A percentile compares a stretch with the other conserved stretches of the same genome.
These are phyloP conservation scores for Colletotrichum theobromicola DNA, from an alignment of 2,329 filamentous ascomycete genomes.

Conservation along the genomic window DNA sequence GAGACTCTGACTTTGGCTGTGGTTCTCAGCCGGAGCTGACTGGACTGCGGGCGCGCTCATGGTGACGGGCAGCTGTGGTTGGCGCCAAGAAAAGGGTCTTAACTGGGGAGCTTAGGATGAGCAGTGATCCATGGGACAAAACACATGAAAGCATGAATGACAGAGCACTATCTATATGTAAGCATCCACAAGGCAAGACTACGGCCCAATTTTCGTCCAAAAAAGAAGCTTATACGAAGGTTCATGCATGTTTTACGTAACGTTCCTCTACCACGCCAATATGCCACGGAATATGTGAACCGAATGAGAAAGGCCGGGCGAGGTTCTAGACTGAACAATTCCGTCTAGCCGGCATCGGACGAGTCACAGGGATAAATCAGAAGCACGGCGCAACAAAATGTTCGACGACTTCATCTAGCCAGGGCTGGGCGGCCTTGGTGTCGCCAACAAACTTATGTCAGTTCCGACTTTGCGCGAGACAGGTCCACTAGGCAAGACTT, in stretches of 20 bases:
- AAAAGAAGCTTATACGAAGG: constrained; percentile 5
- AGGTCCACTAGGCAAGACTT: background rate
- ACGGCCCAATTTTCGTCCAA: background rate
- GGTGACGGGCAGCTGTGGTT: background rate
- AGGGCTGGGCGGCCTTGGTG: background rate
- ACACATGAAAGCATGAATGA: background rate
- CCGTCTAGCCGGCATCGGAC: background rate
- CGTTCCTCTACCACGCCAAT: background rate
- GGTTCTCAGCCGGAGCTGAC: background rate
- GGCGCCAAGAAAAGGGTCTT: background rate
- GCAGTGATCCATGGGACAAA: background rate
- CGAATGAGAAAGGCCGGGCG: background rate
- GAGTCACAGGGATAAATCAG: background rate
- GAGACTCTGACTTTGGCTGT: constrained; percentile 7
- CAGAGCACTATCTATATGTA: background rate
- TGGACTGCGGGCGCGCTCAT: constrained; percentile 7
- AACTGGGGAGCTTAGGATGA: background rate
- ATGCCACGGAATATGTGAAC: background rate
- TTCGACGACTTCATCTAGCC: background rate
- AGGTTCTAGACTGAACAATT: background rate
- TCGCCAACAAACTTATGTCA: background rate
- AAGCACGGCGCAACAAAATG: background rate
- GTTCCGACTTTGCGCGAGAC: background rate
- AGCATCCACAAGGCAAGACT: background rate
- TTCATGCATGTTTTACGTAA: constrained; percentile 4